Conservation (phyloP, 208 protist species). For the Herpetomonas muscarum region DNA sequence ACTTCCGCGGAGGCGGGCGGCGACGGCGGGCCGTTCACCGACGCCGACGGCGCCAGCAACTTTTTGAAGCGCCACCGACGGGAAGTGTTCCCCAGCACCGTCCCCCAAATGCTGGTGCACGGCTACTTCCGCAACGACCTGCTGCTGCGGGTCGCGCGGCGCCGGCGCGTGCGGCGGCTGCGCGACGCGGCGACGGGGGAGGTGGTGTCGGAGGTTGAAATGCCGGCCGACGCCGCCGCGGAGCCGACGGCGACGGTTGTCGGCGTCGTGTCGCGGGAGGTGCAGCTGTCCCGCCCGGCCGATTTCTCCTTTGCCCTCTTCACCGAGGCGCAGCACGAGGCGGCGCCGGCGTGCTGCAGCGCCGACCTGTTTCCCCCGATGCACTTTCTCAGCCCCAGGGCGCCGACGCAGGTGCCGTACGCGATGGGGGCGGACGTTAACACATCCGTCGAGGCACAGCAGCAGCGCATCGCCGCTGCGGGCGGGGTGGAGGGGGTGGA, state of each 20-base stretch:
- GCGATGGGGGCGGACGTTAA: constrained; percentile 38
- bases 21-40: neutral
- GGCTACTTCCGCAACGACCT: constrained; percentile 77
- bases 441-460: constrained; percentile 19
- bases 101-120: constrained; percentile 65
- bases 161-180: constrained; percentile 34
- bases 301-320: constrained; percentile 71
- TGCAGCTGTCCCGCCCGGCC: constrained; percentile 59
- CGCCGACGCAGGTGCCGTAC: constrained; percentile 45
- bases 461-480: neutral
- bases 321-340: constrained; percentile 21
- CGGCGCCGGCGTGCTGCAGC: constrained; percentile 33
- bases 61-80: constrained; percentile 13
- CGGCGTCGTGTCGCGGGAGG: constrained; percentile 73
- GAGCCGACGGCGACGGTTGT: constrained; percentile 36
- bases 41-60: neutral
- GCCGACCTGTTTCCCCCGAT: constrained; percentile 56
- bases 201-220: constrained; percentile 35
- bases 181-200: constrained; percentile 44
- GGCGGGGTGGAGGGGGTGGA: neutral
- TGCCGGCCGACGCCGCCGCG: constrained; percentile 7
- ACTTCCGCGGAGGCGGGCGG: neutral
- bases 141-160: constrained; percentile 48
- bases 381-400: constrained; percentile 44
- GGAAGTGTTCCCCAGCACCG: constrained; percentile 64